Evolutionary conservation across 163 green algal species (phyloP), one percentile per base, ranked within the genome.

Genomic region (Trebouxia gelatinosa): DNA sequence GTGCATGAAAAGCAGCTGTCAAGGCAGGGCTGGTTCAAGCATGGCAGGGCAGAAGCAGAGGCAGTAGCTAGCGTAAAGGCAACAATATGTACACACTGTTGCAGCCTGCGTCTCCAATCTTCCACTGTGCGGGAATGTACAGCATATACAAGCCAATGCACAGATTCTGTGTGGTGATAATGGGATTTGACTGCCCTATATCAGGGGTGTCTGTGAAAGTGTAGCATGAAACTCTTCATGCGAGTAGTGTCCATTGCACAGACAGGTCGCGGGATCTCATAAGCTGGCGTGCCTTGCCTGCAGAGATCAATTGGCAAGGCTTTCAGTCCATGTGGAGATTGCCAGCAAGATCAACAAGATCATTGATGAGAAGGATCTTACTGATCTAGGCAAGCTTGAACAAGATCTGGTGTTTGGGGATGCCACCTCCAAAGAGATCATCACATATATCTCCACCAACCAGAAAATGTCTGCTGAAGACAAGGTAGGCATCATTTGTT

Each of bases 351-450:
- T 98, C 13, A 95, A 93, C 70, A 65, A 51, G 7, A 51, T 78
- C 9, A 89, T 93, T 28, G 89, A 94, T 3, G 79, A 81, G 34
- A 70, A 87, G 19, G 57, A 72, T 19, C 87, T 99, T 57, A 88
- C 85, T 1, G 87, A 93, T 2, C 65, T 98, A 39, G 95, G 94
- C 3, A 91, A 91, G 71, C 81, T 98, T 81, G 95, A 98, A 83
- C 92, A 97, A 82, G 92, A 95, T 79, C 67, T 96, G 40, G 87
- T 98, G 50, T 97, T 94, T 81, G 95, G 94, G 0, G 94, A 98
- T 21, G 93, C 92, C 51, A 94, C 80, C 51, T 87, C 72, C 78
- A 97, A 95, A 84, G 94, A 98, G 64, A 81, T 98, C 43, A 90
- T 97, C 67, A 83, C 86, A 5, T 91, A 93, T 77, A 89, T 97